phyloP scores from a whole-genome alignment of 371 early-diverging fungal species.

The Sporodiniella umbellata region DNA sequence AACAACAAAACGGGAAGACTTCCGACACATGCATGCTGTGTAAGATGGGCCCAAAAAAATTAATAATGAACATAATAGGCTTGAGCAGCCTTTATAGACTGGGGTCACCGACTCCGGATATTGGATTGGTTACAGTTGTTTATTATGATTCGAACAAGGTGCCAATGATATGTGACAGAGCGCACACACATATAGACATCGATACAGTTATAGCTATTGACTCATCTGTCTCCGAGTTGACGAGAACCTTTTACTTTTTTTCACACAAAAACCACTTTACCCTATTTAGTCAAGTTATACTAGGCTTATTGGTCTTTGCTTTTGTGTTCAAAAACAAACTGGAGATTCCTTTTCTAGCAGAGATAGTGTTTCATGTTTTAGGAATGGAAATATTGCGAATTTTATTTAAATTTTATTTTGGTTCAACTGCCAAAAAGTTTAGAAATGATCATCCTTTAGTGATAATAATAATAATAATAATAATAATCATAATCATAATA shows the following conservation, averaged over 20 bases:
- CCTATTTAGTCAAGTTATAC: slow-evolving; percentile 1
- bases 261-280: too few species aligned
- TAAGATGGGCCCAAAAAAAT: background rate
- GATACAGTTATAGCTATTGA: too few species aligned
- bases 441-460: background rate
- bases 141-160: too few species aligned
- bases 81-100: too few species aligned
- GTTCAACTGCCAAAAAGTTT: background rate
- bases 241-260: too few species aligned
- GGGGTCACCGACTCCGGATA: too few species aligned
- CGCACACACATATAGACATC: too few species aligned
- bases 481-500: background rate
- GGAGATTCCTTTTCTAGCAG: slow-evolving; percentile 14
- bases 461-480: background rate
- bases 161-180: too few species aligned
- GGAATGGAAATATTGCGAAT: background rate
- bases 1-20: background rate
- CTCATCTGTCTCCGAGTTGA: too few species aligned
- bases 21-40: background rate
- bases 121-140: too few species aligned
- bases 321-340: slow-evolving; percentile 20
- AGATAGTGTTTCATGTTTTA: slow-evolving; percentile 20
- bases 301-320: slow-evolving; percentile 1
- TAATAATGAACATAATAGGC: too few species aligned
- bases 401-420: background rate